Evolutionary conservation across 768 basidiomycete species (phyloP).

Genomic region (Filobasidium floriforme): DNA sequence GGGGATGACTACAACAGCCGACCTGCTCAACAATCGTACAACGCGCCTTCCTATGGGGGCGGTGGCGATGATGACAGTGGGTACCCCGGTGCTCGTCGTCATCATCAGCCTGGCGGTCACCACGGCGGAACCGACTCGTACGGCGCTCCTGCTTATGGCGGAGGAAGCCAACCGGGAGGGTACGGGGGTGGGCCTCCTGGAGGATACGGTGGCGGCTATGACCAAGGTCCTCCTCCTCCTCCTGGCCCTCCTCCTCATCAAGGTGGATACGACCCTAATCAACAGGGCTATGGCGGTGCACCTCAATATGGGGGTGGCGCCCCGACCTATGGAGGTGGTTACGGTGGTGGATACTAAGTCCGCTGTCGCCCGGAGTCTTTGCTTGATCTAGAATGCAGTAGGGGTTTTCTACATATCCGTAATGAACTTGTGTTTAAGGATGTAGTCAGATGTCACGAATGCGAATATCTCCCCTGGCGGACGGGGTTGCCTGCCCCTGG

Average conservation of each 20-base stretch:
- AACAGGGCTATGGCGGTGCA: not conserved
- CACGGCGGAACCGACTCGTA: not conserved
- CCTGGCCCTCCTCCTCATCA: conserved; percentile 12
- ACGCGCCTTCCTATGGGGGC: not conserved
- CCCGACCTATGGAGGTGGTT: conserved; percentile 4
- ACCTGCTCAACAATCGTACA: not conserved
- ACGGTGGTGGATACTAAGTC: conserved; percentile 10
- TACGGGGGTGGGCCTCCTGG: conserved; percentile 15
- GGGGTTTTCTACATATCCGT: not conserved
- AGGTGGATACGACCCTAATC: conserved; percentile 5
- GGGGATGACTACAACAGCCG: conserved; percentile 1
- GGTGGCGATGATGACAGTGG: conserved; percentile 8
- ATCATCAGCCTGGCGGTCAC: not conserved
- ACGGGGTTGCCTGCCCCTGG: too few species aligned
- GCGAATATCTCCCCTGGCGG: too few species aligned
- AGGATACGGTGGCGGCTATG: not conserved
- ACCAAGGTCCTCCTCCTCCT: conserved; percentile 14
- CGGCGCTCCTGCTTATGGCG: conserved; percentile 17
- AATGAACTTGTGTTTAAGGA: not conserved
- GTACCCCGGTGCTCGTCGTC: conserved; percentile 9
- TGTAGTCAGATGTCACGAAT: not conserved
- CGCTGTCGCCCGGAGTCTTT: too few species aligned
- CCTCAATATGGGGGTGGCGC: not conserved
- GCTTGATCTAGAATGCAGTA: too few species aligned
- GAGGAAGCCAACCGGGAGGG: not conserved